Evolutionary conservation across 1,139 yeast genomes (phyloP).

Genomic region (Magnusiomyces tetraspermus): DNA sequence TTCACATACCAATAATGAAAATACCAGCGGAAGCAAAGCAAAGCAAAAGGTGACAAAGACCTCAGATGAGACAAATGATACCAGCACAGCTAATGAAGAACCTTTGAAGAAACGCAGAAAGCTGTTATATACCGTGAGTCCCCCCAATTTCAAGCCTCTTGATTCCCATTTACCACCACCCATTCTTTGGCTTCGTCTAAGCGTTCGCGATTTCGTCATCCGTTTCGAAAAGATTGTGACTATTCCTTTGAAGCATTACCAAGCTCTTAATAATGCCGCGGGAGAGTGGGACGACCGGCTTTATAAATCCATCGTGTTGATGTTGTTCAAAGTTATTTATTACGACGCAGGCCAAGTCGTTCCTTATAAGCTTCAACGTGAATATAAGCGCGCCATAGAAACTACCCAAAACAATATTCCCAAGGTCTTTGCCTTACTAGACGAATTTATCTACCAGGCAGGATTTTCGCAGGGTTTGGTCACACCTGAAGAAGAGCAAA

Average conservation of each 20-base stretch:
- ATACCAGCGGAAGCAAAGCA: neutral
- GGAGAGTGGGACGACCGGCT: conserved; percentile 32
- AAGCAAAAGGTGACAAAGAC: neutral
- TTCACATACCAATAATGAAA: too few relatives aligned
- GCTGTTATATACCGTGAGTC: conserved; percentile 15
- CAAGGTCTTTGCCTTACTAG: conserved; percentile 26
- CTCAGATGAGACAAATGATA: too few relatives aligned
- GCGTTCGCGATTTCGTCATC: conserved; percentile 25
- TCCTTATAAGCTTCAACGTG: conserved; percentile 15
- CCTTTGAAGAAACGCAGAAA: conserved; percentile 4
- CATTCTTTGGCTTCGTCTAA: conserved; percentile 24
- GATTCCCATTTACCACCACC: conserved; percentile 21
- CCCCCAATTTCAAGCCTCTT: conserved; percentile 22
- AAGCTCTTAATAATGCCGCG: conserved; percentile 31
- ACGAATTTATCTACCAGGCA: conserved; percentile 20
- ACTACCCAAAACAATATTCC: conserved; percentile 26
- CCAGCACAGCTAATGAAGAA: too few relatives aligned
- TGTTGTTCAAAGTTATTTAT: conserved; percentile 27
- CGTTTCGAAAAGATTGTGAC: conserved; percentile 31
- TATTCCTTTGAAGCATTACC: conserved; percentile 29
- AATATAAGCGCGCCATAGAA: conserved; percentile 26
- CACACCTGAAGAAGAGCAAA: conserved; percentile 2
- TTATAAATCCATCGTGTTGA: conserved; percentile 29
- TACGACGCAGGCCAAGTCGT: conserved; percentile 25
- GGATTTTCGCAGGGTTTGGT: conserved; percentile 16